Conservation (phyloP, 108 stramenopile species). For the Fistulifera solaris region DNA sequence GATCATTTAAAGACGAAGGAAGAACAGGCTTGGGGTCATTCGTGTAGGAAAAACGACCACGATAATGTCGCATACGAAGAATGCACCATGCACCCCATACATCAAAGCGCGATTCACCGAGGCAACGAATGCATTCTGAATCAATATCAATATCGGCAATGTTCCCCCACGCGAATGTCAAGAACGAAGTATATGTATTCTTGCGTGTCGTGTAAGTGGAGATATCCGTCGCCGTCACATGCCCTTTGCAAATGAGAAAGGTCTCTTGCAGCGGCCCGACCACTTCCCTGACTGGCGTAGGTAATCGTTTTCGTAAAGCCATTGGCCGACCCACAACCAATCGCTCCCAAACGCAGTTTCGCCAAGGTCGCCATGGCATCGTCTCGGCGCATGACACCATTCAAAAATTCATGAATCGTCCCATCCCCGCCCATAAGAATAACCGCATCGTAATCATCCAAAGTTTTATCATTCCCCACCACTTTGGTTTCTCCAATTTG, state of each 20-base stretch:
- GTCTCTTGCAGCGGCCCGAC: constrained; percentile 44
- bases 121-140: constrained; percentile 60
- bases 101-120: constrained; percentile 68
- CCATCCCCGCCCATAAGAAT: constrained; percentile 84
- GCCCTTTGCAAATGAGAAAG: constrained; percentile 68
- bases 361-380: constrained; percentile 33
- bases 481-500: constrained; percentile 40
- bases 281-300: constrained; percentile 35
- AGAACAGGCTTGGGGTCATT: constrained; percentile 16
- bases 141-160: constrained; percentile 88
- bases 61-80: constrained; percentile 44
- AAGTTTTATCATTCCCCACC: constrained; percentile 12
- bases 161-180: constrained; percentile 76
- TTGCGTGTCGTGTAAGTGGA: constrained; percentile 43
- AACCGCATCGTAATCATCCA: constrained; percentile 55
- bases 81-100: constrained; percentile 70
- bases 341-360: constrained; percentile 52
- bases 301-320: constrained; percentile 67
- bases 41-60: constrained; percentile 63
- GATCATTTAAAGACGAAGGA: constrained; percentile 25
- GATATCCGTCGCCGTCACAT: constrained; percentile 40
- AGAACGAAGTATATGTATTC: constrained; percentile 50
- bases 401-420: constrained; percentile 65
- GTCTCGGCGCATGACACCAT: constrained; percentile 45
- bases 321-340: constrained; percentile 80